Evolutionary conservation across 148 eudicot genomes (phyloP).

Genomic region (Hydrangea macrophylla): DNA sequence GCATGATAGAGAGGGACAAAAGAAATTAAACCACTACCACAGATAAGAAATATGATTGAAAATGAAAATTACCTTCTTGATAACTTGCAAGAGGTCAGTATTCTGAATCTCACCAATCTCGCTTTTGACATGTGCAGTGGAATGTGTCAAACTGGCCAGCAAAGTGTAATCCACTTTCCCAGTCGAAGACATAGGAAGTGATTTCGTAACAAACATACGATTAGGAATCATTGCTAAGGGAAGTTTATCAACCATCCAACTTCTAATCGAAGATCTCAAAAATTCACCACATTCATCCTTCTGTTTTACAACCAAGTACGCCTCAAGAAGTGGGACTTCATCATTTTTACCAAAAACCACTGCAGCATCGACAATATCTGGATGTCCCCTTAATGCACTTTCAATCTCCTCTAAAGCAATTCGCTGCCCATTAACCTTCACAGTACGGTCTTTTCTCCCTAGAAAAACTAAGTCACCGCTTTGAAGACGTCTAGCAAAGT

Average conservation of each 20-base stretch:
- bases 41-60: background rate
- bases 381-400: slow-evolving; percentile 54
- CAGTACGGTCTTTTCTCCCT: slow-evolving; percentile 80
- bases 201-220: slow-evolving; percentile 37
- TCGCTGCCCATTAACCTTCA: slow-evolving; percentile 87
- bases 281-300: slow-evolving; percentile 18
- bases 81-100: slow-evolving; percentile 37
- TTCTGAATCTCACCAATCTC: slow-evolving; percentile 23
- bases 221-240: slow-evolving; percentile 69
- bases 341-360: slow-evolving; percentile 46
- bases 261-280: slow-evolving; percentile 42
- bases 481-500: slow-evolving; percentile 64
- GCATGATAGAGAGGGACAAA: background rate
- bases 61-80: slow-evolving; percentile 39
- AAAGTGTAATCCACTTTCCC: slow-evolving; percentile 70
- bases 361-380: slow-evolving; percentile 61
- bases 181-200: slow-evolving; percentile 64
- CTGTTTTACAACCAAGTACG: slow-evolving; percentile 48
- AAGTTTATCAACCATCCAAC: slow-evolving; percentile 66
- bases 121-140: slow-evolving; percentile 11
- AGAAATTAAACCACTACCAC: too few species aligned
- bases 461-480: slow-evolving; percentile 67
- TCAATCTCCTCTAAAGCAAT: slow-evolving; percentile 86
- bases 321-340: slow-evolving; percentile 55
- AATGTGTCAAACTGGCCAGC: slow-evolving; percentile 34